Conservation (phyloP, 352 stramenopile species). For the Phytophthora ohioensis region DNA sequence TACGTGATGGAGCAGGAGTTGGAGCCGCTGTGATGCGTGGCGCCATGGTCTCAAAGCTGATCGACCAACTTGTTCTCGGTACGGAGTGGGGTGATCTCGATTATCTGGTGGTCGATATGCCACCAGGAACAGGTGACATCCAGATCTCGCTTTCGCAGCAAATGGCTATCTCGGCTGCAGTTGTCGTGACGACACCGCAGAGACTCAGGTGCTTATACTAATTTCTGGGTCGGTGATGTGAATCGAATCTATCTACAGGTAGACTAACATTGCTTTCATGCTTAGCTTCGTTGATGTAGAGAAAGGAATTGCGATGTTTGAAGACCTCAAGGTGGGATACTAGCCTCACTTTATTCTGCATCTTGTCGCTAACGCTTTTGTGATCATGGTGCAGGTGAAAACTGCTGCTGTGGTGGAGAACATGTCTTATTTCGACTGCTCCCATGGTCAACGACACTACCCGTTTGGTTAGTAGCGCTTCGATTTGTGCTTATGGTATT, state of each 20-base stretch:
- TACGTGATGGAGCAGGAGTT: conserved; percentile 47
- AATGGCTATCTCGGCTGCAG: conserved; percentile 97
- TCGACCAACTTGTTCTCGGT: conserved; percentile 96
- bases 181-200: conserved; percentile 99
- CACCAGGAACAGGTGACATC: conserved; percentile 99
- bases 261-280: conserved; percentile 7
- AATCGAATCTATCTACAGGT: not conserved
- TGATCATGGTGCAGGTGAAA: conserved; percentile 80
- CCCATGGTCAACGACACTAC: conserved; percentile 85
- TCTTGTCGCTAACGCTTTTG: conserved; percentile 5
- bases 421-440: conserved; percentile 98
- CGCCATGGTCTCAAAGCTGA: conserved; percentile 98
- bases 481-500: not conserved
- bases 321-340: conserved; percentile 91
- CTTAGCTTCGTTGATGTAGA: conserved; percentile 97
- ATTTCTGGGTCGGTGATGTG: not conserved
- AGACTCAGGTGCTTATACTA: conserved; percentile 80
- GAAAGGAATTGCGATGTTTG: conserved; percentile 99
- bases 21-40: conserved; percentile 96
- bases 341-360: not conserved
- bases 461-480: conserved; percentile 68
- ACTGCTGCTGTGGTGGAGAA: conserved; percentile 99
- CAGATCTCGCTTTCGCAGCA: conserved; percentile 98
- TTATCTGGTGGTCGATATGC: conserved; percentile 99
- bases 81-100: conserved; percentile 99